phyloP scores from a whole-genome alignment of 805 yeast genomes.

The Pichia cephalocereana region DNA sequence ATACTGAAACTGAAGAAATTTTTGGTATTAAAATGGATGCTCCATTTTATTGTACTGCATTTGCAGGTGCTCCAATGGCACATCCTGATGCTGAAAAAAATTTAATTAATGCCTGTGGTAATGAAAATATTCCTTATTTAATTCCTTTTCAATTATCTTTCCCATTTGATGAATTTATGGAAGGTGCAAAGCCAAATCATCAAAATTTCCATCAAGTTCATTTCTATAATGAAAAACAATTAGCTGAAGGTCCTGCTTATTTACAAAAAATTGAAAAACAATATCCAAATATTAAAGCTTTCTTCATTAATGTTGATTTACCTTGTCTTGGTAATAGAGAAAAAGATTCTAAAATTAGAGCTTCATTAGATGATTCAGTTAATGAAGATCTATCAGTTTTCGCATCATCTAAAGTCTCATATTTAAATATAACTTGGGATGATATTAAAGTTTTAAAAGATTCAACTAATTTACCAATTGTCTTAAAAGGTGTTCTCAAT shows the following conservation, averaged over 20 bases:
- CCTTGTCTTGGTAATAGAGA: conserved; percentile 83
- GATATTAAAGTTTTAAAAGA: conserved; percentile 46
- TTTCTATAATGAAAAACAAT: conserved; percentile 54
- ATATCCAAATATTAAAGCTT: conserved; percentile 49
- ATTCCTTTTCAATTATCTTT: conserved; percentile 82
- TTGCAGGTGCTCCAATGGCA: conserved; percentile 82
- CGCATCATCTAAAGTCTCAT: conserved; percentile 7
- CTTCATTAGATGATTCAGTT: conserved; percentile 35
- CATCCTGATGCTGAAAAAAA: conserved; percentile 83
- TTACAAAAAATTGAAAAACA: conserved; percentile 15
- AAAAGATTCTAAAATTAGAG: conserved; percentile 69
- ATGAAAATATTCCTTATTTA: conserved; percentile 68
- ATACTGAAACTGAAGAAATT: conserved; percentile 49
- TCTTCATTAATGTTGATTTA: conserved; percentile 81
- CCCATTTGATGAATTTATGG: conserved; percentile 69
- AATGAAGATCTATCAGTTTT: conserved; percentile 9
- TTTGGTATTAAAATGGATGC: conserved; percentile 54
- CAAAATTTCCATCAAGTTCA: conserved; percentile 79
- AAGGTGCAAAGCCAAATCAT: conserved; percentile 52
- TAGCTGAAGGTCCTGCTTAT: conserved; percentile 36
- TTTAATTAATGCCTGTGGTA: conserved; percentile 62
- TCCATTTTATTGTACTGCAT: conserved; percentile 85
- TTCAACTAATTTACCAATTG: conserved; percentile 42
- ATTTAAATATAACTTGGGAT: conserved; percentile 40
- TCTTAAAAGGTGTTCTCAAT: conserved; percentile 53